Evolutionary conservation across 345 rosid genomes (phyloP), one percentile per base, ranked within the genome.

Genomic region (Kernera saxatilis): DNA sequence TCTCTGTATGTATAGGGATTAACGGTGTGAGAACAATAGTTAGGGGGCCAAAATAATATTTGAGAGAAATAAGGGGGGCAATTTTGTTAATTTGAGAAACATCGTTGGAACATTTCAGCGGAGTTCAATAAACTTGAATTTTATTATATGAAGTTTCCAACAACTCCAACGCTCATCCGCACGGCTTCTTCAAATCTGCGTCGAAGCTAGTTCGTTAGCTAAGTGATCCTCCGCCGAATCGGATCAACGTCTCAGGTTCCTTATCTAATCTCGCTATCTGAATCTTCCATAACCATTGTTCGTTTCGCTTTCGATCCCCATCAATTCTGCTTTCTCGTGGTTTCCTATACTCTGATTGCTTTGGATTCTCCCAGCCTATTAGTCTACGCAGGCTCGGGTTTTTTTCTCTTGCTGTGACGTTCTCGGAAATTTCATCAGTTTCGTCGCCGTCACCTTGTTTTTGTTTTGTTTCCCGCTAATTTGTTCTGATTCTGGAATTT

Each of bases 101-200:
- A 22, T 23, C 4, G 17, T 14, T 63, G 39, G 53, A 33, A 23
- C 13, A 22, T 4, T 33, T 44, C 36, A 69, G 13, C 45, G 22
- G 17, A 61, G 43, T 19, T 25, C 69, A n/a, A 60, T 17, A 41
- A 0, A 17, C 2, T 59, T 23, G 3, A 11, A 15, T 3, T 15
- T 7, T 7, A 8, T 2, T 36, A 8, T 29, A 12, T 15, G 25
- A 74, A 40, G 56, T 67, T 25, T 5, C 62, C 73, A 74, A 67
- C 78, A n/a, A 67, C 78, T 74, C 58, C 48, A 65, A 27, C 61
- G 72, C 54, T 66, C 59, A 65, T 14, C 56, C 25, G 33, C 22
- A 26, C 62, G 46, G 56, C 64, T 44, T 65, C 52, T 67, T 53
- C 51, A 37, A 66, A 25, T 46, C 65, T 11, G 4, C 25, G 17